A percentile compares a stretch with the other conserved stretches of the same genome.
Evolutionary conservation across 495 filamentous ascomycete genomes (phyloP).

Genomic region (Schizothecium vesticola): DNA sequence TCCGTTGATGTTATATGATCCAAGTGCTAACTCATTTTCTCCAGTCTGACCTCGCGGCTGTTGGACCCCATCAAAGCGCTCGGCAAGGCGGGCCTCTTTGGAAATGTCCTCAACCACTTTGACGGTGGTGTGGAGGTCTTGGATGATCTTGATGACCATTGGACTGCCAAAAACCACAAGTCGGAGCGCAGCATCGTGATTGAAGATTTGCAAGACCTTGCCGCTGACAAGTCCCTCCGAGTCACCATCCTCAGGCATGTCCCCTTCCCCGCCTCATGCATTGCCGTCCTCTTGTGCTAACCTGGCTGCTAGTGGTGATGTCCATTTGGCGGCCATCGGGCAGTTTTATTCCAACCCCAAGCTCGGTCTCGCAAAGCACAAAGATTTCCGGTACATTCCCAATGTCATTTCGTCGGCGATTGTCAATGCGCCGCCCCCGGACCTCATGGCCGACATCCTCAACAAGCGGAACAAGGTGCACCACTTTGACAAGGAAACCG

Average conservation of each 20-base stretch:
- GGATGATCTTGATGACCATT: constrained; percentile 91
- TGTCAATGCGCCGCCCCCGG: constrained; percentile 85
- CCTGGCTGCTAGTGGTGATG: constrained; percentile 69
- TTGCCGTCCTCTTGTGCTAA: neutral
- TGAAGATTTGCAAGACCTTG: constrained; percentile 82
- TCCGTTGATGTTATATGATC: neutral
- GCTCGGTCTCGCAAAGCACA: constrained; percentile 71
- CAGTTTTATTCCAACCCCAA: constrained; percentile 92
- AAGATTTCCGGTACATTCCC: constrained; percentile 92
- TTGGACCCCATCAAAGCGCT: constrained; percentile 87
- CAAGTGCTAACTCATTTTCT: constrained; percentile 12
- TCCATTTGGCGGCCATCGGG: constrained; percentile 86
- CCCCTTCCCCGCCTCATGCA: constrained; percentile 41
- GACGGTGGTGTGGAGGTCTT: constrained; percentile 91
- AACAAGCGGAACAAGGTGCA: constrained; percentile 93
- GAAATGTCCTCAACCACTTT: constrained; percentile 76
- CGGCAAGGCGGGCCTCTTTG: constrained; percentile 74
- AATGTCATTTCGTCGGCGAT: constrained; percentile 84
- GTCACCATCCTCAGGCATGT: constrained; percentile 68
- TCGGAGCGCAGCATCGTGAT: constrained; percentile 79
- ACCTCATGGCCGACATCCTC: constrained; percentile 81
- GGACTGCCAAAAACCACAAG: constrained; percentile 94
- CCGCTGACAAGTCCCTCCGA: constrained; percentile 85
- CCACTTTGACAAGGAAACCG: constrained; percentile 76
- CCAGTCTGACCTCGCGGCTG: constrained; percentile 71